Evolutionary conservation across 2,329 filamentous ascomycete genomes (phyloP), one percentile per base, ranked within the genome.

Genomic region (Fusarium sp.): DNA sequence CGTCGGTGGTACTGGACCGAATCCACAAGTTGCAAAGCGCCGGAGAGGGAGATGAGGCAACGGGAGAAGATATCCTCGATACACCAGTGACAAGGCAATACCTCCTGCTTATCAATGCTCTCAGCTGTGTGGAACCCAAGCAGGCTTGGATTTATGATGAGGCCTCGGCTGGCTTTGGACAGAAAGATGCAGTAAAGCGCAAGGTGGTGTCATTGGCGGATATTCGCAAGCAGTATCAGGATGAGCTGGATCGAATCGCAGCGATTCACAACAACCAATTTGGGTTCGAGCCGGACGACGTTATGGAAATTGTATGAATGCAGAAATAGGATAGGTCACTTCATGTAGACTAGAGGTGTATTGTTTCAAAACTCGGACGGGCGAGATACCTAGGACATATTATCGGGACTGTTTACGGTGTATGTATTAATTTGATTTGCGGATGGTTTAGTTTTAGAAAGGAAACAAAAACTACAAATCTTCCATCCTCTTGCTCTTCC

Each of bases 181-280:
- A 76, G 22, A 74, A 74, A 8, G 68, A 65, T 13, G 59, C 41
- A 41, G 75, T 81, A 18, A 92, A 92, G 84, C 90, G 95, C 69
- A 92, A 89, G 79, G 90, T 98, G 39, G 88, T 98, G 20, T 97
- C 94, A 36, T 84, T 99, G 60, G 92, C 92, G 35, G 95, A 97
- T 80, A 85, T 98, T 57, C 89, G 95, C 77, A 94, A 92, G 81
- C 93, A 95, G 79, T 99, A 98, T 80, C 93, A 97, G 82, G 90
- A 89, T 29, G 94, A 98, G 82, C 84, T 99, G 78, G 96, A 99
- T 82, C 88, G 94, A 70, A 92, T 96, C 74, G 93, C 92, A 57
- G 92, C 93, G 58, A 94, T 98, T 80, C 91, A 96, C 82, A 93
- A 93, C 78, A 94, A 97, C 64, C 91, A 97, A 79, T 98, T 97